Evolutionary conservation across 345 rosid genomes (phyloP), one percentile per base, ranked within the genome.

Genomic region (Murraya paniculata): DNA sequence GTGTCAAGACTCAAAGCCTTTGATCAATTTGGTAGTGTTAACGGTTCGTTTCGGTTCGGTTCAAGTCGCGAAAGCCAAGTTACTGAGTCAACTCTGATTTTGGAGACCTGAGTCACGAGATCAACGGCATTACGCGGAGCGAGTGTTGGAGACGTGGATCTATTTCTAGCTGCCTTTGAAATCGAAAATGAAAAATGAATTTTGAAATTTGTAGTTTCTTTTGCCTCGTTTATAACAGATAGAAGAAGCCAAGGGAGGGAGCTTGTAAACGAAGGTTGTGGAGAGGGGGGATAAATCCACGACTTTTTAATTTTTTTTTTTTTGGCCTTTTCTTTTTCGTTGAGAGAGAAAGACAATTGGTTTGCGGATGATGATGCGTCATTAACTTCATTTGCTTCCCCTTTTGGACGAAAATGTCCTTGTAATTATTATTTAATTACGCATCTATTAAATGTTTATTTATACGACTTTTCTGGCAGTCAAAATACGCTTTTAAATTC

Each of bases 211-310:
- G 64, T 41, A 59, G 73, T 65, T 67, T 68, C 56, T 61, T 64
- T 68, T 68, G 67, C 62, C 31, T 55, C 25, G 61, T 75, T 35
- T 64, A 69, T 61, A 22, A 77, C 70, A 57, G 61, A 7, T 45
- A 69, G 67, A 75, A 65, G 68, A 24, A 22, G 68, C 66, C 57
- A 70, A 21, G 22, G 59, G 36, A 73, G 71, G 35, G 85, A 82
- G 86, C 94, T 86, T 90, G 61, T 27, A 31, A 55, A 57, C 74
- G 70, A 86, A 89, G 92, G 77, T 72, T 84, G 87, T 82, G 73
- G 82, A 61, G 78, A 39, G 75, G 19, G 19, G 69, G 73, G 67
- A 76, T 61, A 81, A 22, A 64, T 21, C 38, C 19, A 27, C 6
- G 76, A 58, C 35, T 16, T 38, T 58, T 6, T 14, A 45, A 41